phyloP scores from a whole-genome alignment of 1,284 basidiomycete genomes.

The Nidula niveotomentosa region DNA sequence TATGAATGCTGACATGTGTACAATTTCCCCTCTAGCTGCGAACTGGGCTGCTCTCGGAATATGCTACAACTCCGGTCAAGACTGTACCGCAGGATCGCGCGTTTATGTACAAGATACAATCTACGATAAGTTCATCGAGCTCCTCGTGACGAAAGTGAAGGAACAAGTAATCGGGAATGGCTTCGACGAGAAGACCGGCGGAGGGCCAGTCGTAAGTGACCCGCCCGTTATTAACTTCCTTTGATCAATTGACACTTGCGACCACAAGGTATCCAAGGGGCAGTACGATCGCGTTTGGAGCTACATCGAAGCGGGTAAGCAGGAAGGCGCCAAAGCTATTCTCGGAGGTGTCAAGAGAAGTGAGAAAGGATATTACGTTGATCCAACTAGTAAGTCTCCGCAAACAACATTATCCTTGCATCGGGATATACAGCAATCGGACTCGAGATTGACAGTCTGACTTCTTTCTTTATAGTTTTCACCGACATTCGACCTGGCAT shows the following conservation, averaged over 20 bases:
- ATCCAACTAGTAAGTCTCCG: slow-evolving; percentile 84
- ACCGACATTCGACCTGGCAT: slow-evolving; percentile 74
- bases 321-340: slow-evolving; percentile 79
- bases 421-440: slow-evolving; percentile 74
- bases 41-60: slow-evolving; percentile 82
- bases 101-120: slow-evolving; percentile 83
- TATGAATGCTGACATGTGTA: slow-evolving; percentile 87
- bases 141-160: slow-evolving; percentile 63
- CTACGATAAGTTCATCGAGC: slow-evolving; percentile 71
- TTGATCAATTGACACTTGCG: slow-evolving; percentile 1
- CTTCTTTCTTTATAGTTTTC: slow-evolving; percentile 53
- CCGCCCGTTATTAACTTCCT: slow-evolving; percentile 4
- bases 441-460: slow-evolving; percentile 44
- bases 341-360: slow-evolving; percentile 79
- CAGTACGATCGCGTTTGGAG: slow-evolving; percentile 61
- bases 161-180: slow-evolving; percentile 76
- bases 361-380: slow-evolving; percentile 70
- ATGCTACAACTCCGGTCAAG: slow-evolving; percentile 65
- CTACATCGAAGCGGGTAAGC: slow-evolving; percentile 85
- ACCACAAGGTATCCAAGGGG: slow-evolving; percentile 67
- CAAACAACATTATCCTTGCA: slow-evolving; percentile 56
- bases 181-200: slow-evolving; percentile 71
- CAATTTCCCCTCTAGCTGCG: slow-evolving; percentile 76
- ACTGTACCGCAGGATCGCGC: slow-evolving; percentile 81
- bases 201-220: slow-evolving; percentile 75